A percentile compares a stretch with the other conserved stretches of the same genome.
Conservation (phyloP, 768 basidiomycete species). For the Trametes villosa region DNA sequence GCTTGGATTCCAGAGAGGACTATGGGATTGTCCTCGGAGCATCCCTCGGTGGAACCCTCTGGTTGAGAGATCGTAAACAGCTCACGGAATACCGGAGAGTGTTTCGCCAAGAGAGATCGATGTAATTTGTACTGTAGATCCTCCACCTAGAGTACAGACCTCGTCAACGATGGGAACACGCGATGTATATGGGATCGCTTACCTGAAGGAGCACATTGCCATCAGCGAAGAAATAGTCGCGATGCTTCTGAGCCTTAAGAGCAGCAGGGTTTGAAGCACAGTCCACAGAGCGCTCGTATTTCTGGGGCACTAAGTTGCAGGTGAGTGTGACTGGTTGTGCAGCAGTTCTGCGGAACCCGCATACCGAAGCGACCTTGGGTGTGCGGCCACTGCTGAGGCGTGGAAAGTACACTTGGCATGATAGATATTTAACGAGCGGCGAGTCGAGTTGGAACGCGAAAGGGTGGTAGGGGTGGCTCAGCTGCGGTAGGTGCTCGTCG, state of each 20-base stretch:
- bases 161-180: neutral
- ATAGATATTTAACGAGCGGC: too few species aligned
- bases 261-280: neutral
- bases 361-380: too few species aligned
- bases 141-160: slow-evolving; percentile 13
- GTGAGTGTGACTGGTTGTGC: too few species aligned
- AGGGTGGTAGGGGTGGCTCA: slow-evolving; percentile 1
- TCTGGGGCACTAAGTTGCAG: too few species aligned
- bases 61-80: slow-evolving; percentile 22
- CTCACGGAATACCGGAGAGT: slow-evolving; percentile 21
- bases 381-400: too few species aligned
- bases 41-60: slow-evolving; percentile 17
- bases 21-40: slow-evolving; percentile 19
- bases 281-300: neutral
- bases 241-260: neutral
- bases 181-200: neutral
- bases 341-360: too few species aligned
- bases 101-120: slow-evolving; percentile 22
- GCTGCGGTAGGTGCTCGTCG: neutral
- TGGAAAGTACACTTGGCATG: too few species aligned
- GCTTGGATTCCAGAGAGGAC: slow-evolving; percentile 17
- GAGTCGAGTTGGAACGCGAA: too few species aligned
- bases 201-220: slow-evolving; percentile 24
- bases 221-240: slow-evolving; percentile 25
- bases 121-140: slow-evolving; percentile 18